A percentile compares a stretch with the other conserved stretches of the same genome.
phyloP scores from a whole-genome alignment of 345 rosid species.

The Bruguiera parviflora region DNA sequence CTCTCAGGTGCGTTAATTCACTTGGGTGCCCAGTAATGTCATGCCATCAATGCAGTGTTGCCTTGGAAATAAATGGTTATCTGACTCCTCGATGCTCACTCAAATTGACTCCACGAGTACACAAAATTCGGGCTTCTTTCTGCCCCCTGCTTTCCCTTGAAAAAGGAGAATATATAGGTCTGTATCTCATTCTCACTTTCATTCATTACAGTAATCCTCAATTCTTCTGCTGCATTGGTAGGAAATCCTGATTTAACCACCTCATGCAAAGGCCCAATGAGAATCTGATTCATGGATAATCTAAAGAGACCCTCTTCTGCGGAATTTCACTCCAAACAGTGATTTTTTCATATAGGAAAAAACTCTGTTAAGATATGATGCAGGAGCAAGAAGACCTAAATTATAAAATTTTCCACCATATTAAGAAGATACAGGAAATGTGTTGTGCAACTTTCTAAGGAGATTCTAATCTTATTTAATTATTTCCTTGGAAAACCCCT shows the following conservation, averaged over 20 bases:
- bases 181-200: slow-evolving; percentile 5
- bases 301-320: too few species aligned
- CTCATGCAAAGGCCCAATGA: too few species aligned
- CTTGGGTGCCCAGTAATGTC: slow-evolving; percentile 1
- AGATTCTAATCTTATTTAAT: too few species aligned
- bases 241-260: not conserved
- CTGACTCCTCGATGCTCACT: slow-evolving; percentile 82
- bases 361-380: too few species aligned
- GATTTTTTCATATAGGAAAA: too few species aligned
- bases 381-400: too few species aligned
- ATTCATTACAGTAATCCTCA: not conserved
- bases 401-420: too few species aligned
- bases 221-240: not conserved
- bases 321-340: not conserved
- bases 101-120: slow-evolving; percentile 65
- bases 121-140: slow-evolving; percentile 73
- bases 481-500: too few species aligned
- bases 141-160: slow-evolving; percentile 89
- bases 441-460: too few species aligned
- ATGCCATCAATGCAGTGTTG: slow-evolving; percentile 56
- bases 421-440: too few species aligned
- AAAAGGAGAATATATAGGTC: slow-evolving; percentile 93
- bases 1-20: slow-evolving; percentile 1
- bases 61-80: slow-evolving; percentile 79
- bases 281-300: too few species aligned